Base-by-base conservation (phyloP, 768 basidiomycete genomes). In the Coprinopsis marcescibilis region DNA sequence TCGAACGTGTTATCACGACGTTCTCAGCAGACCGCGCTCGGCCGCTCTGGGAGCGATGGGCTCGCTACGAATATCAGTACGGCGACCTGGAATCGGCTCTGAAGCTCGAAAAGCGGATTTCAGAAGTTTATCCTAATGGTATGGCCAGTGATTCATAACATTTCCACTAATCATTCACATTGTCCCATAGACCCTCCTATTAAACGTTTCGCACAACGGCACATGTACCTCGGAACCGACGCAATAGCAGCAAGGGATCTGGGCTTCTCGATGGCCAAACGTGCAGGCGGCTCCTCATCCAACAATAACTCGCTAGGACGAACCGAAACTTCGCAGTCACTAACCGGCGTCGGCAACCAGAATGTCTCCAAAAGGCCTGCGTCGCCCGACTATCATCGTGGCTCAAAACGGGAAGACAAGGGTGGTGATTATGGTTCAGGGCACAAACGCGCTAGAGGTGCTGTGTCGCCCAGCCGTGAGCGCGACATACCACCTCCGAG, bases 11-110 rank as follows among this genome's bases (percentile, higher is more conserved):
- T 5, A 86, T 95, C 20, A 64, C 74, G 13, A 84, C 77, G 3
- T 91, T 96, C 62, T 65, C 84, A 10, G 68, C 87, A 6, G 87
- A 89, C 36, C 78, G 80, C 33, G 89, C 90, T 13, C 74, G 88
- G 27, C 83, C 87, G 0, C 73, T 98, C 14, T 99, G 94, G 94
- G 92, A 96, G 59, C 80, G 89, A 35, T 98, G 94, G 96, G 84
- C 92, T 3, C 76, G 85, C 46, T 95, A 95, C 66, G 91, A 96
- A 63, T 97, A 93, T 66, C 85, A 89, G 57, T 97, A 88, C 58
- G 91, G 91, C n/a, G 91, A 94, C 64, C 71, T 94, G 27, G 83
- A 88, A 34, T 85, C 89, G 1, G 80, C 89, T 2, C 81, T 88
- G 55, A 90, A 94, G 64, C 77, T 97, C 38, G 93, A 96, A 63